Percentiles rank a stretch among this genome's conserved stretches.
phyloP scores from a whole-genome alignment of 2,329 filamentous ascomycete species.

The Botryotinia calthae region DNA sequence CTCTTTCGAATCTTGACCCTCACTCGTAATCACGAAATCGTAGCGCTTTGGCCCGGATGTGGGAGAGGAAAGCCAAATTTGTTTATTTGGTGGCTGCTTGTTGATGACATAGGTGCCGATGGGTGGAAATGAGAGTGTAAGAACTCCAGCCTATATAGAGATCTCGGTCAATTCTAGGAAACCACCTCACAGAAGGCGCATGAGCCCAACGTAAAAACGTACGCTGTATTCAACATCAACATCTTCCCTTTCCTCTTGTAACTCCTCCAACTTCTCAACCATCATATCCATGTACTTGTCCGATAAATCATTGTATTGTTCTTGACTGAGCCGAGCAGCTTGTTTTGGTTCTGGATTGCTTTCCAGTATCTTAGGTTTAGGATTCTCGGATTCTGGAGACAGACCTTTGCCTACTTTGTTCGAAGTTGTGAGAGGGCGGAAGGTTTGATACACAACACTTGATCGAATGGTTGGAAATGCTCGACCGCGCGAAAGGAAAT shows the following conservation, averaged over 20 bases:
- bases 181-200: not conserved
- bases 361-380: slow-evolving; percentile 46
- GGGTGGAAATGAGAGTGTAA: slow-evolving; percentile 68
- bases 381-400: slow-evolving; percentile 58
- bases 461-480: not conserved
- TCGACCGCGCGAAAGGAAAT: not conserved
- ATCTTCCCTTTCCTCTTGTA: slow-evolving; percentile 70
- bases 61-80: slow-evolving; percentile 94
- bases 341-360: slow-evolving; percentile 45
- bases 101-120: slow-evolving; percentile 90
- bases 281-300: slow-evolving; percentile 68
- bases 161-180: not conserved
- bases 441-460: slow-evolving; percentile 6
- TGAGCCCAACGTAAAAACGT: slow-evolving; percentile 41
- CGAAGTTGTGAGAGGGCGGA: slow-evolving; percentile 40
- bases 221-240: slow-evolving; percentile 90
- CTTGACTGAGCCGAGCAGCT: slow-evolving; percentile 64
- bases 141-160: slow-evolving; percentile 69
- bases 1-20: slow-evolving; percentile 76
- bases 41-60: slow-evolving; percentile 89
- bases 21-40: slow-evolving; percentile 77
- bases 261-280: slow-evolving; percentile 62
- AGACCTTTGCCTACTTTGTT: slow-evolving; percentile 48
- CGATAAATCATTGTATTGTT: slow-evolving; percentile 73
- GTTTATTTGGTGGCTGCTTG: slow-evolving; percentile 97